Percentiles rank a stretch among this genome's conserved stretches.
Evolutionary conservation across 805 yeast genomes (phyloP).

Genomic region (Vanderwaltozyma yarrowii): DNA sequence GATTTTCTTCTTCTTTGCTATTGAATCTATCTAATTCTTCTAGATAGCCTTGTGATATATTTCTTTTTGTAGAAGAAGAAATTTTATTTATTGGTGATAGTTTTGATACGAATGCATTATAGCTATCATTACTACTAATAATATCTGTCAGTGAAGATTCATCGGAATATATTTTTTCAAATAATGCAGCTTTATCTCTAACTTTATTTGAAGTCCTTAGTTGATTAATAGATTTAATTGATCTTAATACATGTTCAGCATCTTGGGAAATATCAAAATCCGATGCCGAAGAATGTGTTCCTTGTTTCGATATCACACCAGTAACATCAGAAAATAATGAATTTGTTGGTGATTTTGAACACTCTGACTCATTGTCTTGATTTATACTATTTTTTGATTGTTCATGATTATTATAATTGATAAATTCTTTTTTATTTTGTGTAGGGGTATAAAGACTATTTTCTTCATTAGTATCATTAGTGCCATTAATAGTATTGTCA

Average conservation of each 20-base stretch:
- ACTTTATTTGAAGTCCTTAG: constrained; percentile 25
- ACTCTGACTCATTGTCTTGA: constrained; percentile 9
- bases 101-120: background rate
- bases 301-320: background rate
- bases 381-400: background rate
- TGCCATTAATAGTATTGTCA: background rate
- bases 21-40: constrained; percentile 7
- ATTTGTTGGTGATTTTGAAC: constrained; percentile 17
- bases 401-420: no score
- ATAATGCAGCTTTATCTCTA: constrained; percentile 24
- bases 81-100: background rate
- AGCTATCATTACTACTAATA: constrained; percentile 7
- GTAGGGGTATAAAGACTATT: background rate
- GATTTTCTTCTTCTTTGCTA: background rate
- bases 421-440: background rate
- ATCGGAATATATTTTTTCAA: constrained; percentile 20
- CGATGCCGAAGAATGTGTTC: background rate
- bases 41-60: constrained; percentile 15
- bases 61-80: constrained; percentile 3
- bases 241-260: constrained; percentile 2
- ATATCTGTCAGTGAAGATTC: constrained; percentile 1
- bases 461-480: background rate
- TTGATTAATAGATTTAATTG: constrained; percentile 16
- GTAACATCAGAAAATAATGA: constrained; percentile 20
- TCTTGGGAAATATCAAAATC: constrained; percentile 1